A percentile compares a stretch with the other conserved stretches of the same genome.
Conservation (phyloP, 208 protist genomes). For the Trichomonas vaginalis region DNA sequence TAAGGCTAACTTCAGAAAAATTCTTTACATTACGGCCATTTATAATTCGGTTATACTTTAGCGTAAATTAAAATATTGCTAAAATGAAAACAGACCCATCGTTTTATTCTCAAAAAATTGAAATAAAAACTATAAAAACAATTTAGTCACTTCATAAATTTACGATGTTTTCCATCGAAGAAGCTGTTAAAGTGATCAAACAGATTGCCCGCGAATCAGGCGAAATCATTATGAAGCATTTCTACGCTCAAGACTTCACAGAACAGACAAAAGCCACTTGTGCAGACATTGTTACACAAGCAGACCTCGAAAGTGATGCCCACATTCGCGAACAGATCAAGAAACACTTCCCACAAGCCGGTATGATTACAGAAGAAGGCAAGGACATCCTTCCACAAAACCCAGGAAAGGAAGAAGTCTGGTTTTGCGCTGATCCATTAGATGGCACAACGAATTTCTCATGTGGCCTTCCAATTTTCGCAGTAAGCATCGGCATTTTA, state of each 20-base stretch:
- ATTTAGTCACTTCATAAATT: no score
- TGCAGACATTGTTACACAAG: neutral
- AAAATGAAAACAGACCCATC: no score
- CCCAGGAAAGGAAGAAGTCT: neutral
- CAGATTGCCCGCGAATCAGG: neutral
- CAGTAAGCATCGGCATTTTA: neutral
- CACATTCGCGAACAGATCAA: neutral
- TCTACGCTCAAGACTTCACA: neutral
- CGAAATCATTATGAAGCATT: neutral
- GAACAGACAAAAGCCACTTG: neutral
- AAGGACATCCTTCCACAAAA: neutral
- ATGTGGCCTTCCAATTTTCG: neutral
- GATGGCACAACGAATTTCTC: neutral
- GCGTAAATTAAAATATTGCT: no score
- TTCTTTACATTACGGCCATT: no score
- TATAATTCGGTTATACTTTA: no score
- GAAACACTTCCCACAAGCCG: neutral
- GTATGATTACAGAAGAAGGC: neutral
- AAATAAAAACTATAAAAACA: no score
- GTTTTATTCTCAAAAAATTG: no score
- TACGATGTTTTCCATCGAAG: neutral
- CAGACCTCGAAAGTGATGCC: neutral
- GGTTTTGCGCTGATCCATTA: slow-evolving; percentile 7
- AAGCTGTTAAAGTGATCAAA: neutral
- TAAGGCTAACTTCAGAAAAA: no score